These are phyloP conservation scores for Epichloe aotearoae DNA, from an alignment of 2,329 filamentous ascomycete genomes.

Conservation along the genomic window DNA sequence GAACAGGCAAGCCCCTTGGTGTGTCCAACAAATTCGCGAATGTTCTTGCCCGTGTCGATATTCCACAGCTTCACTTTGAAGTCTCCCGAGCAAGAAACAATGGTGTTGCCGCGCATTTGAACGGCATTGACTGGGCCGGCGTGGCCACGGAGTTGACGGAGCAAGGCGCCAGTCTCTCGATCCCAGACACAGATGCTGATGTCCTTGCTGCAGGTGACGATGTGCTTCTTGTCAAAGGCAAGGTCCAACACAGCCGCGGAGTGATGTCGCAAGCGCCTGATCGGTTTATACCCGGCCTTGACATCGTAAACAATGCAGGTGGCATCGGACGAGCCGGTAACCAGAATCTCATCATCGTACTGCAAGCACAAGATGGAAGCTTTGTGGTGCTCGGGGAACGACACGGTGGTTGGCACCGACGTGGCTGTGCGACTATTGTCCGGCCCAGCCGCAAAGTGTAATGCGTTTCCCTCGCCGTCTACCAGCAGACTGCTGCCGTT, in stretches of 20 bases:
- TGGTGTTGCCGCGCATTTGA: conserved; percentile 81
- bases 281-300: conserved; percentile 61
- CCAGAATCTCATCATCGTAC: conserved; percentile 84
- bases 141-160: conserved; percentile 75
- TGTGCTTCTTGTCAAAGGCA: conserved; percentile 81
- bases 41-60: conserved; percentile 71
- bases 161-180: conserved; percentile 58
- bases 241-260: conserved; percentile 84
- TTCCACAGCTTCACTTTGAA: conserved; percentile 94
- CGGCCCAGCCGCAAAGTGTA: conserved; percentile 42
- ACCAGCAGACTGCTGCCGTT: conserved; percentile 36
- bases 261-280: conserved; percentile 67
- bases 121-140: conserved; percentile 91
- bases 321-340: conserved; percentile 87
- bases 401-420: conserved; percentile 41
- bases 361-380: conserved; percentile 91
- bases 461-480: conserved; percentile 35
- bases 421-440: conserved; percentile 32
- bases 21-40: conserved; percentile 81
- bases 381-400: conserved; percentile 59
- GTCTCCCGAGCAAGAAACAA: conserved; percentile 89
- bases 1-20: conserved; percentile 91
- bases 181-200: conserved; percentile 91
- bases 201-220: conserved; percentile 96
- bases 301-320: conserved; percentile 88